These are phyloP conservation scores for Ophiostoma himal-ulmi DNA, from an alignment of 2,329 filamentous ascomycete species.

Conservation along the genomic window DNA sequence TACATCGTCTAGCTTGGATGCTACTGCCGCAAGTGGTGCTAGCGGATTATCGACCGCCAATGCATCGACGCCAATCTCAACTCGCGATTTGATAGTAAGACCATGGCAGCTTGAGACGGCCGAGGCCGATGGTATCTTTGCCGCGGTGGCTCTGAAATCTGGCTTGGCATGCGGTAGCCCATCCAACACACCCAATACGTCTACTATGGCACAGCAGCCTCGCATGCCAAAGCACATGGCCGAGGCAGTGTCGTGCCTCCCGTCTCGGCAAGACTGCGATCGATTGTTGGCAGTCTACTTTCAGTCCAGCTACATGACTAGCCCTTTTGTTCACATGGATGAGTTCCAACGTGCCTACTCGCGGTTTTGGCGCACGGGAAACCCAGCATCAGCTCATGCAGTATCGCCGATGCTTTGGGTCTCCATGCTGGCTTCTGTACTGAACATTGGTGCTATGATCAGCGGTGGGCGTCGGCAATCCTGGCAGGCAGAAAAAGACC, in stretches of 20 bases:
- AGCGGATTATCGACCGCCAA: neutral
- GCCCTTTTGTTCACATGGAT: conserved; percentile 37
- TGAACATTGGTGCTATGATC: conserved; percentile 36
- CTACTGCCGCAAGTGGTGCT: neutral
- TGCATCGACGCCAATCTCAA: neutral
- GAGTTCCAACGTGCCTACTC: conserved; percentile 47
- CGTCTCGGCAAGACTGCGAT: conserved; percentile 36
- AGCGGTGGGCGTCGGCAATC: conserved; percentile 29
- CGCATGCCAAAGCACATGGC: conserved; percentile 29
- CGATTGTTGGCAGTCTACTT: conserved; percentile 37
- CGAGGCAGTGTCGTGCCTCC: conserved; percentile 34
- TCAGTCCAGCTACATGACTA: conserved; percentile 35
- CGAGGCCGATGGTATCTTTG: conserved; percentile 35
- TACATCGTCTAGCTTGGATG: neutral
- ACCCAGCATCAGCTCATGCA: conserved; percentile 30
- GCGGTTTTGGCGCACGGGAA: conserved; percentile 38
- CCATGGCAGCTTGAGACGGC: conserved; percentile 22
- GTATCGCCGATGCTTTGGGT: conserved; percentile 44
- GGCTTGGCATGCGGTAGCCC: neutral
- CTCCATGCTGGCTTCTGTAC: conserved; percentile 45
- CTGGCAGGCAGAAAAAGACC: conserved; percentile 24
- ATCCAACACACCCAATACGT: neutral
- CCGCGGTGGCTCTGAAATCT: conserved; percentile 24
- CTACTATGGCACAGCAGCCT: neutral
- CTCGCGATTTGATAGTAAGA: neutral